Evolutionary conservation across 2,329 filamentous ascomycete genomes (phyloP).

Genomic region (Fusarium palustre): DNA sequence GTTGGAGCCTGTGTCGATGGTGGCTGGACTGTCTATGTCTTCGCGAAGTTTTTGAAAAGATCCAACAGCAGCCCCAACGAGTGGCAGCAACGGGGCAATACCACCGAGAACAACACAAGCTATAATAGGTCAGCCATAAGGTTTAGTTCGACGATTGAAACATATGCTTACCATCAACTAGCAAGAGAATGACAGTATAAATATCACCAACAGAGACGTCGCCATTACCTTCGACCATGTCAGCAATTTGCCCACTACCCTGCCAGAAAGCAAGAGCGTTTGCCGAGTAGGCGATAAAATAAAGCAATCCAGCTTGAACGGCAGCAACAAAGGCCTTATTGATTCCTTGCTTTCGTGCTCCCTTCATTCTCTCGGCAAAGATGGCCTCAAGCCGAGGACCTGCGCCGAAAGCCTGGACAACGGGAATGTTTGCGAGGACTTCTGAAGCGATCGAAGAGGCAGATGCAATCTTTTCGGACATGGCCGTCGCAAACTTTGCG

Average conservation of each 20-base stretch:
- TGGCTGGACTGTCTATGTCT: slow-evolving; percentile 65
- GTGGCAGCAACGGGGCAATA: slow-evolving; percentile 71
- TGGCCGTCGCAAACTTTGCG: slow-evolving; percentile 61
- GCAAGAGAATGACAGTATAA: slow-evolving; percentile 73
- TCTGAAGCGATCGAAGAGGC: slow-evolving; percentile 74
- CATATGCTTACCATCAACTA: slow-evolving; percentile 64
- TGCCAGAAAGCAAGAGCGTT: slow-evolving; percentile 78
- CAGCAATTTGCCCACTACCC: slow-evolving; percentile 65
- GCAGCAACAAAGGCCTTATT: slow-evolving; percentile 69
- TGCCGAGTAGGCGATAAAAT: slow-evolving; percentile 75
- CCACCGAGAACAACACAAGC: slow-evolving; percentile 71
- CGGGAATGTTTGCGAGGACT: slow-evolving; percentile 67
- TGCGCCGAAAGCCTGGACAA: slow-evolving; percentile 74
- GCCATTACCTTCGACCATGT: slow-evolving; percentile 51
- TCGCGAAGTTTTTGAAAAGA: slow-evolving; percentile 68
- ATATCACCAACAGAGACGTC: slow-evolving; percentile 59
- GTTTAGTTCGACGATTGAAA: neutral
- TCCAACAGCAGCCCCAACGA: slow-evolving; percentile 68
- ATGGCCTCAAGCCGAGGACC: slow-evolving; percentile 68
- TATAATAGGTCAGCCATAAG: slow-evolving; percentile 41
- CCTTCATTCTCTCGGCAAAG: slow-evolving; percentile 65
- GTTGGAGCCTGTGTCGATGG: slow-evolving; percentile 58
- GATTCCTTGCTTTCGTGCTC: slow-evolving; percentile 63
- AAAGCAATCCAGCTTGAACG: slow-evolving; percentile 69
- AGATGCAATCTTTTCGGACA: slow-evolving; percentile 65